Percentiles rank a stretch among this genome's conserved stretches.
Conservation (phyloP, 1,284 basidiomycete species). For the Ceratobasidium sp. region DNA sequence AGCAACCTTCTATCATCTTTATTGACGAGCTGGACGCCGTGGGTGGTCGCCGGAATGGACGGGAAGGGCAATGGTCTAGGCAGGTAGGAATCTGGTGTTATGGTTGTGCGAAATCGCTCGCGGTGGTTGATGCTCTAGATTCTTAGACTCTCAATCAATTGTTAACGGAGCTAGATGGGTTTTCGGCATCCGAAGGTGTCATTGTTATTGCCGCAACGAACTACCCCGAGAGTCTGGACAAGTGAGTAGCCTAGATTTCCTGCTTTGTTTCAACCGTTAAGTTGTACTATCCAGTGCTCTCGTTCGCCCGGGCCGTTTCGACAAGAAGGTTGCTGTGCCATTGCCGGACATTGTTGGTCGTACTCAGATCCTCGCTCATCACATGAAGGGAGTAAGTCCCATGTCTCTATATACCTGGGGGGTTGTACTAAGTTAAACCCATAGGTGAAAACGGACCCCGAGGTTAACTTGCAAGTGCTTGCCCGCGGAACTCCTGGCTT, state of each 20-base stretch:
- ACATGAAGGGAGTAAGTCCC: constrained; percentile 78
- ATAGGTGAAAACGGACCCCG: constrained; percentile 53
- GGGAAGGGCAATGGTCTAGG: constrained; percentile 87
- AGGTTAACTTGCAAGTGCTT: constrained; percentile 84
- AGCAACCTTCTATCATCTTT: constrained; percentile 94
- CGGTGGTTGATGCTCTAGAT: not conserved
- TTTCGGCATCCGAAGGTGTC: constrained; percentile 84
- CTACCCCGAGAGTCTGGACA: constrained; percentile 90
- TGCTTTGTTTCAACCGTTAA: constrained; percentile 31
- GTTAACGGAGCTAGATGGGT: constrained; percentile 94
- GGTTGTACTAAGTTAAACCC: no score
- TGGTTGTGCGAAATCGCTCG: not conserved
- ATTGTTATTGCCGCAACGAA: constrained; percentile 96
- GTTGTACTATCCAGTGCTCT: constrained; percentile 70
- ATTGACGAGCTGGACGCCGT: constrained; percentile 95
- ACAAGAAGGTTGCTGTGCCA: constrained; percentile 89
- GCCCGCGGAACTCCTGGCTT: constrained; percentile 92
- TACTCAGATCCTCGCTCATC: constrained; percentile 88
- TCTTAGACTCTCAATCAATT: constrained; percentile 87
- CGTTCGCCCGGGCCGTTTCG: constrained; percentile 93
- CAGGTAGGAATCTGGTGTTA: constrained; percentile 56
- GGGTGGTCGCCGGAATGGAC: constrained; percentile 88
- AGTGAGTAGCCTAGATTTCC: constrained; percentile 60
- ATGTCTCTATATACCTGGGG: constrained; percentile 9
- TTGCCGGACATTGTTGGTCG: constrained; percentile 85